Evolutionary conservation across 2,329 filamentous ascomycete species (phyloP).

Genomic region (Xylariaceae sp.): DNA sequence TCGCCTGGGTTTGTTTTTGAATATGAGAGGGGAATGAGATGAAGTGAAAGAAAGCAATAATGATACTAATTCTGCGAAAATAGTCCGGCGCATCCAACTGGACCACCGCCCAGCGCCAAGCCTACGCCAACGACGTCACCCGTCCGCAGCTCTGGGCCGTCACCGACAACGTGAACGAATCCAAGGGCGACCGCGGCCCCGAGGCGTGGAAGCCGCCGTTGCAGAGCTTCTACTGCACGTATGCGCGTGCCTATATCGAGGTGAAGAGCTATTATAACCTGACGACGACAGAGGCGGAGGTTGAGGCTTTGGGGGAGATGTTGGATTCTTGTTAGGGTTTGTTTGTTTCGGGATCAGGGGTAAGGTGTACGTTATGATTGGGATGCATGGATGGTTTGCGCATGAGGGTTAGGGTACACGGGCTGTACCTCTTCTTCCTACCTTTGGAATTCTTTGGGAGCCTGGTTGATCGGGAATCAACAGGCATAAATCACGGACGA

Average conservation of each 20-base stretch:
- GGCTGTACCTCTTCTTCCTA: background rate
- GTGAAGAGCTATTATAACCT: slow-evolving; percentile 71
- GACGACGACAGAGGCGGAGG: slow-evolving; percentile 67
- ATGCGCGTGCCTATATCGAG: slow-evolving; percentile 69
- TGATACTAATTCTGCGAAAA: too few relatives aligned
- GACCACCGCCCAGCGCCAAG: slow-evolving; percentile 61
- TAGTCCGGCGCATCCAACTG: slow-evolving; percentile 66
- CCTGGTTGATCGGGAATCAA: background rate
- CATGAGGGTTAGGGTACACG: background rate
- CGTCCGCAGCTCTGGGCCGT: slow-evolving; percentile 75
- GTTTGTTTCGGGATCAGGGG: too few relatives aligned
- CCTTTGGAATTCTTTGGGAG: background rate
- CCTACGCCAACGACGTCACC: slow-evolving; percentile 71
- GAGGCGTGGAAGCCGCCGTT: slow-evolving; percentile 72
- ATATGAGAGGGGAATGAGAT: too few relatives aligned
- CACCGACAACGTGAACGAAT: slow-evolving; percentile 68
- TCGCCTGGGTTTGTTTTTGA: too few relatives aligned
- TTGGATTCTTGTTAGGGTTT: slow-evolving; percentile 49
- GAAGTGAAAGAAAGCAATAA: too few relatives aligned
- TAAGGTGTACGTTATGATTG: too few relatives aligned
- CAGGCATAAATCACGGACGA: too few relatives aligned
- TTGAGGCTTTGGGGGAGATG: slow-evolving; percentile 60
- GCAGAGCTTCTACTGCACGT: slow-evolving; percentile 67
- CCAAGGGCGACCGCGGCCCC: slow-evolving; percentile 68
- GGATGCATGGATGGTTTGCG: too few relatives aligned